Evolutionary conservation across 306 rosid species (phyloP).

Genomic region (Erythrophleum fordii): DNA sequence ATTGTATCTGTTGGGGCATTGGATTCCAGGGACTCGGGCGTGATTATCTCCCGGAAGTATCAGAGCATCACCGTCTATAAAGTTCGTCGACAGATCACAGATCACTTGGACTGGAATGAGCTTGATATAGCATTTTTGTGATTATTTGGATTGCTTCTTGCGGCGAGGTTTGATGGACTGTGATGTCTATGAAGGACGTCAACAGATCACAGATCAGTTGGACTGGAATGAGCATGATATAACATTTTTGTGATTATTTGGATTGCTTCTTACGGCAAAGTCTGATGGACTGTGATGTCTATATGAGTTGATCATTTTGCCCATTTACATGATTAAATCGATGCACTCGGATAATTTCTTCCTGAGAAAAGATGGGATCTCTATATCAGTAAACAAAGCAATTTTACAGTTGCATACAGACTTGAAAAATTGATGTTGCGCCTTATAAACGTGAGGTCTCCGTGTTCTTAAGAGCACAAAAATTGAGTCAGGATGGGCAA

Average conservation of each 20-base stretch:
- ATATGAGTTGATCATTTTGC: neutral
- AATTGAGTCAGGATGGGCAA: constrained; percentile 22
- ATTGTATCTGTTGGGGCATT: neutral
- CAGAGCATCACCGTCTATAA: neutral
- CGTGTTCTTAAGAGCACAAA: constrained; percentile 33
- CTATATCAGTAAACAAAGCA: neutral
- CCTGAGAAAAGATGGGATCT: neutral
- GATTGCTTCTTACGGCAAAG: neutral
- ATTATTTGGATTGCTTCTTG: neutral
- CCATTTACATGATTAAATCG: neutral
- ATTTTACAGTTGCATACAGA: constrained; percentile 39
- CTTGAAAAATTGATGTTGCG: constrained; percentile 30
- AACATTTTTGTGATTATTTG: too few species aligned
- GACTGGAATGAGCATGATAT: neutral
- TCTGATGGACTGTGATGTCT: neutral
- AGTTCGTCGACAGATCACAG: neutral
- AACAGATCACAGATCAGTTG: neutral
- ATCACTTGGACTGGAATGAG: neutral
- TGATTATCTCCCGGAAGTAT: neutral
- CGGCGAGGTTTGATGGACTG: neutral
- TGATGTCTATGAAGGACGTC: neutral
- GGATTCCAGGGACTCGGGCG: neutral
- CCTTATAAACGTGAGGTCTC: neutral
- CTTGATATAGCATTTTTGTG: neutral
- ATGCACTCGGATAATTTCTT: neutral